Evolutionary conservation across 2,329 filamentous ascomycete species (phyloP).

Genomic region (Colletotrichum liaoningense): DNA sequence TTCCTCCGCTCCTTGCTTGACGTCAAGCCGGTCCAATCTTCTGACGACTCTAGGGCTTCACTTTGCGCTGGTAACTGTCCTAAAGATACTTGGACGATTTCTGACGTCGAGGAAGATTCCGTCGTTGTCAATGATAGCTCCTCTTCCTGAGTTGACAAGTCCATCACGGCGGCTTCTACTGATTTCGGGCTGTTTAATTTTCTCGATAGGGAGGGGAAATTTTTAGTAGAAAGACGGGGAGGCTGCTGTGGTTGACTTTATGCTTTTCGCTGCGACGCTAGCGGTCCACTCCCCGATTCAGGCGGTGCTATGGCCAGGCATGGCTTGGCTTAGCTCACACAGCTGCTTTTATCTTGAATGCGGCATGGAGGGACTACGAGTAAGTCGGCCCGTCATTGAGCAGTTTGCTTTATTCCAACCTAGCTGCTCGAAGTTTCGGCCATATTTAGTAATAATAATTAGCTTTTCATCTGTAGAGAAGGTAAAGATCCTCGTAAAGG

Average conservation of each 20-base stretch:
- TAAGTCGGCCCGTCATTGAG: neutral
- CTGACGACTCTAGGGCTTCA: neutral
- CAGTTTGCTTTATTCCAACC: neutral
- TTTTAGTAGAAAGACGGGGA: too few relatives aligned
- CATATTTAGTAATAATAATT: neutral
- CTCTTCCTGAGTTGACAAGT: neutral
- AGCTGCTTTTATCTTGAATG: neutral
- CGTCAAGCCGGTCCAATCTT: slow-evolving; percentile 23
- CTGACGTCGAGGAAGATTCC: neutral
- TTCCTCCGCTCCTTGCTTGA: slow-evolving; percentile 22
- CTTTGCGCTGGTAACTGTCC: neutral
- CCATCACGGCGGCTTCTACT: neutral
- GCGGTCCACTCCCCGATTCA: neutral
- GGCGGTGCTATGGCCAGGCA: neutral
- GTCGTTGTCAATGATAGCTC: neutral
- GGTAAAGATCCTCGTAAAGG: neutral
- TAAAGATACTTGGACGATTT: neutral
- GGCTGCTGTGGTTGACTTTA: neutral
- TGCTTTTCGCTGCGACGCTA: neutral
- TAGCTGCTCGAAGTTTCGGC: neutral
- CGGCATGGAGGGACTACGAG: neutral
- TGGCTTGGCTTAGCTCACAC: neutral
- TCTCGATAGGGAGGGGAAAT: neutral
- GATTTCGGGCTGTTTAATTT: neutral
- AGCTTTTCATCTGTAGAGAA: neutral